Evolutionary conservation across 1,284 basidiomycete genomes (phyloP).

Genomic region (Ustilago trichophora): DNA sequence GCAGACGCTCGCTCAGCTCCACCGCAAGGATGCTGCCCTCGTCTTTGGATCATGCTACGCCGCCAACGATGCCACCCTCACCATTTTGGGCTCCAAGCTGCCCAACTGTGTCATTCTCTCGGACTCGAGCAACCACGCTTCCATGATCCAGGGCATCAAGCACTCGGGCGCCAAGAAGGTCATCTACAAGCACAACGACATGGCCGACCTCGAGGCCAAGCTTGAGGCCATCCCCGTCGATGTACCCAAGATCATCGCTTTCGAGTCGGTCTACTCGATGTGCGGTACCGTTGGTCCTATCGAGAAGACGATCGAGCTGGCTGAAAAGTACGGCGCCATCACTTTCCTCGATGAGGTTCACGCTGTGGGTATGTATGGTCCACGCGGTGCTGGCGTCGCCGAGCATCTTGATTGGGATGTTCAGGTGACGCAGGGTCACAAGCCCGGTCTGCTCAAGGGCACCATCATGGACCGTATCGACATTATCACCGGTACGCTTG

Average conservation of each 20-base stretch:
- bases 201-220: conserved; percentile 90
- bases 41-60: conserved; percentile 99
- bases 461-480: conserved; percentile 82
- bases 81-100: conserved; percentile 91
- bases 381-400: conserved; percentile 94
- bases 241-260: conserved; percentile 92
- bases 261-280: conserved; percentile 99
- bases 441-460: conserved; percentile 69
- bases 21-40: conserved; percentile 92
- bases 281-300: conserved; percentile 97
- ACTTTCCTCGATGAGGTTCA: conserved; percentile 95
- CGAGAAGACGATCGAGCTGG: conserved; percentile 93
- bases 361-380: conserved; percentile 92
- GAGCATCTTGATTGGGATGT: conserved; percentile 96
- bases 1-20: conserved; percentile 87
- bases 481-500: conserved; percentile 79
- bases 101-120: conserved; percentile 97
- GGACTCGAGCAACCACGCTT: conserved; percentile 95
- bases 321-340: conserved; percentile 94
- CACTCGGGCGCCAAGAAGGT: conserved; percentile 94
- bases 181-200: conserved; percentile 97
- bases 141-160: conserved; percentile 98
- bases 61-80: conserved; percentile 95
- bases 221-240: conserved; percentile 86
- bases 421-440: conserved; percentile 81